These are phyloP conservation scores for Colletotrichum endophyticum DNA, from an alignment of 2,329 filamentous ascomycete species.

Conservation along the genomic window DNA sequence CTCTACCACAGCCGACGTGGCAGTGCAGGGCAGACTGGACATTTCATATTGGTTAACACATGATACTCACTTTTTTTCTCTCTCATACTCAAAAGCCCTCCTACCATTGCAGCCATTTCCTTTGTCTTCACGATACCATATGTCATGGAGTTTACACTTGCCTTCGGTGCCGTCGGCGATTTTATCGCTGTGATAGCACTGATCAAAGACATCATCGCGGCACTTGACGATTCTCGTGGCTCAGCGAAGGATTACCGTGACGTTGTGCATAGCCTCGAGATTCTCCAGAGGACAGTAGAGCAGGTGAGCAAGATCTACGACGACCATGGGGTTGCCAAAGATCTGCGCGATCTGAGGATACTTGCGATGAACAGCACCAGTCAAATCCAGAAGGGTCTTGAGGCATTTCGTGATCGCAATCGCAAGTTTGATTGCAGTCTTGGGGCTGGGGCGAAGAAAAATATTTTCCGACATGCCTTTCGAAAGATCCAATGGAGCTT, in stretches of 20 bases:
- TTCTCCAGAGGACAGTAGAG: slow-evolving; percentile 6
- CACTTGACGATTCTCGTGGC: slow-evolving; percentile 31
- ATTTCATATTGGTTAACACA: not conserved
- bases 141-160: slow-evolving; percentile 17
- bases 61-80: not conserved
- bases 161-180: slow-evolving; percentile 33
- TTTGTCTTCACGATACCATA: no score
- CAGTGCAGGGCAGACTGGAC: not conserved
- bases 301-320: not conserved
- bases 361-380: not conserved
- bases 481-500: not conserved
- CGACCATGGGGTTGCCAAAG: no score
- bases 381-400: not conserved
- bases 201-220: slow-evolving; percentile 30
- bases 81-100: not conserved
- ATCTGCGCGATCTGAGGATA: not conserved
- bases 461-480: not conserved
- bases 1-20: not conserved
- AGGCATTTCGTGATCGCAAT: not conserved
- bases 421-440: not conserved
- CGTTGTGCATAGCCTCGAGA: slow-evolving; percentile 27
- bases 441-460: not conserved
- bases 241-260: slow-evolving; percentile 32
- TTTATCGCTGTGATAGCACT: slow-evolving; percentile 30
- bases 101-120: no score